Evolutionary conservation across 2,329 filamentous ascomycete species (phyloP).

Genomic region (Diaporthe velutina): DNA sequence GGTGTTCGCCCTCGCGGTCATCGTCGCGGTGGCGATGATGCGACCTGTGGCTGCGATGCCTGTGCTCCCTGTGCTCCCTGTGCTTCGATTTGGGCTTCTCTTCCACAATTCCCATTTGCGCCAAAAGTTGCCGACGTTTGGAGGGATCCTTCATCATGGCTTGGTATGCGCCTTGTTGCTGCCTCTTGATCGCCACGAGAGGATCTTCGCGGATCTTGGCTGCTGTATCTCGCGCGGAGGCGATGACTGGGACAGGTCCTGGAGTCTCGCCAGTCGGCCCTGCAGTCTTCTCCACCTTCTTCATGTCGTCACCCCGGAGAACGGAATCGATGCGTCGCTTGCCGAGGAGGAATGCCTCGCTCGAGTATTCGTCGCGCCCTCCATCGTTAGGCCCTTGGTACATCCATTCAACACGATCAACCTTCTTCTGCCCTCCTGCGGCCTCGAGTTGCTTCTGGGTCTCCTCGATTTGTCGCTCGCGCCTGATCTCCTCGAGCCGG

Average conservation of each 20-base stretch:
- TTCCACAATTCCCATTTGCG: conserved; percentile 69
- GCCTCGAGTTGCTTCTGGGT: conserved; percentile 90
- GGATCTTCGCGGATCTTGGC: conserved; percentile 92
- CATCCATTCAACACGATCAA: conserved; percentile 97
- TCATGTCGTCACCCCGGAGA: conserved; percentile 83
- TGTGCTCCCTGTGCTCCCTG: conserved; percentile 56
- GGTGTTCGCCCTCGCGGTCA: conserved; percentile 55
- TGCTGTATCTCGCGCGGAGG: conserved; percentile 83
- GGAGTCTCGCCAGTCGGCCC: conserved; percentile 69
- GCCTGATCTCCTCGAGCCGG: conserved; percentile 91
- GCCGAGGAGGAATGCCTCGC: conserved; percentile 92
- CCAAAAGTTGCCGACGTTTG: conserved; percentile 76
- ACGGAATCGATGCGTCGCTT: conserved; percentile 90
- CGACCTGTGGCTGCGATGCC: conserved; percentile 55
- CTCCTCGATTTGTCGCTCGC: conserved; percentile 93
- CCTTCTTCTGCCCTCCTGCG: conserved; percentile 83
- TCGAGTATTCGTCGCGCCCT: conserved; percentile 84
- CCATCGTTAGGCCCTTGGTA: conserved; percentile 89
- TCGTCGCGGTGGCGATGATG: conserved; percentile 60
- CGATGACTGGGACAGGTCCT: conserved; percentile 73
- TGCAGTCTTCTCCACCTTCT: conserved; percentile 83
- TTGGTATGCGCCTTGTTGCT: conserved; percentile 86
- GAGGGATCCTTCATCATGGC: conserved; percentile 84
- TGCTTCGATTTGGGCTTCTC: conserved; percentile 53
- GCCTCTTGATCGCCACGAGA: conserved; percentile 90